phyloP scores from a whole-genome alignment of 371 early-diverging fungal species.

The Caulochytrium protostelioides region DNA sequence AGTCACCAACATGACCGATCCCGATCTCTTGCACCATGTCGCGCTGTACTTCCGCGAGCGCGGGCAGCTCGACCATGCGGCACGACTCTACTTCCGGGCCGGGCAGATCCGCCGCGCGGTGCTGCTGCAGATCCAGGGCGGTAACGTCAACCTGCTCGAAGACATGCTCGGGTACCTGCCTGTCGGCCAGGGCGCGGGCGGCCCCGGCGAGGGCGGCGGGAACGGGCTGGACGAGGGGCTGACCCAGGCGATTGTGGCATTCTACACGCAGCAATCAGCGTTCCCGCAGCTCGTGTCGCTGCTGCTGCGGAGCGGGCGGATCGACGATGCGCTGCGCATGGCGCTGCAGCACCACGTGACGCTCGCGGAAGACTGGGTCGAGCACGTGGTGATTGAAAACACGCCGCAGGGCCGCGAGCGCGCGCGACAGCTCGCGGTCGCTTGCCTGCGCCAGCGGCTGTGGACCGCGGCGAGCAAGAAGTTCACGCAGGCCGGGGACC shows the following conservation, averaged over 20 bases:
- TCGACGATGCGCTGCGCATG: conserved; percentile 6
- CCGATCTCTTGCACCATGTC: conserved; percentile 6
- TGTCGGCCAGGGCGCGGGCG: no score
- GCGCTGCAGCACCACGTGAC: conserved; percentile 10
- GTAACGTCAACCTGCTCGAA: neutral
- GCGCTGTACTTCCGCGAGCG: conserved; percentile 11
- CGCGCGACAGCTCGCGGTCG: conserved; percentile 12
- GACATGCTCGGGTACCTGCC: no score
- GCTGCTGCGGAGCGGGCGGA: no score
- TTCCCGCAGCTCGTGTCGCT: no score
- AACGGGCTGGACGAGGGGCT: no score
- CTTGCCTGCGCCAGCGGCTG: conserved; percentile 14
- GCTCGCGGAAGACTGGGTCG: conserved; percentile 17
- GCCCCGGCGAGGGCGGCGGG: no score
- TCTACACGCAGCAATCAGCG: no score
- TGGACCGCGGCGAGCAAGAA: conserved; percentile 25
- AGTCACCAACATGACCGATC: no score
- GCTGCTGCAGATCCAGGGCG: neutral
- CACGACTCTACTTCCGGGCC: conserved; percentile 9
- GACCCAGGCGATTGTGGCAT: no score
- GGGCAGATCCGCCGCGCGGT: conserved; percentile 11
- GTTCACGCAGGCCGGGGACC: conserved; percentile 24
- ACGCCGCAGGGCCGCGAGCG: conserved; percentile 5
- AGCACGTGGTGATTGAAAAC: conserved; percentile 7
- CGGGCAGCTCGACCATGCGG: conserved; percentile 9